Percentiles rank a stretch among this genome's conserved stretches.
Conservation (phyloP, 73 alveolate species). For the Tetrahymena malaccensis region DNA sequence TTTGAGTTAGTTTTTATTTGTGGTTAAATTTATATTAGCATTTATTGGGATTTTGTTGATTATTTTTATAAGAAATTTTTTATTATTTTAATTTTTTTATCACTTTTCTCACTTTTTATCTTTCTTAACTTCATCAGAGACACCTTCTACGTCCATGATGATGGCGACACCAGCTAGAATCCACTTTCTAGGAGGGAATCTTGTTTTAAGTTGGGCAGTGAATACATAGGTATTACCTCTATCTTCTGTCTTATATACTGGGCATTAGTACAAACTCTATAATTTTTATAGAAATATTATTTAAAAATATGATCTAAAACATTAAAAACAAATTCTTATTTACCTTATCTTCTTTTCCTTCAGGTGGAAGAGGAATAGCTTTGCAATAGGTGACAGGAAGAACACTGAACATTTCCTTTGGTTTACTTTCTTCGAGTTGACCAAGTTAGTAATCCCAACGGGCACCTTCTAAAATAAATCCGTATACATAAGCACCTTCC, state of each 20-base stretch:
- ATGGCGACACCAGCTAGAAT: constrained; percentile 97
- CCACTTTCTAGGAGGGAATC: constrained; percentile 96
- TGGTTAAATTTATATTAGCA: neutral
- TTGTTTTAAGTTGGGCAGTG: constrained; percentile 95
- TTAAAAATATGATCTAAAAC: neutral
- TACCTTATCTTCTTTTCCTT: constrained; percentile 64
- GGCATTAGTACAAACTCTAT: constrained; percentile 87
- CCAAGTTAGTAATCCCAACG: constrained; percentile 97
- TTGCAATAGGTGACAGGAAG: constrained; percentile 98
- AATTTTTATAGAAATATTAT: constrained; percentile 50
- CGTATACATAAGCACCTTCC: constrained; percentile 95
- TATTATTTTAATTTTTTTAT: neutral
- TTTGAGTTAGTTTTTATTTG: neutral
- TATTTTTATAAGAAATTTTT: neutral
- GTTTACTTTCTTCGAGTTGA: constrained; percentile 94
- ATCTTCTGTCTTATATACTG: constrained; percentile 93
- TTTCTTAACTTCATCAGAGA: constrained; percentile 58
- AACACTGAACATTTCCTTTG: constrained; percentile 97
- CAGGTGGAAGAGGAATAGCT: constrained; percentile 74
- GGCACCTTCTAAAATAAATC: constrained; percentile 95
- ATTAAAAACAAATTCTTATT: neutral
- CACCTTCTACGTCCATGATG: constrained; percentile 95
- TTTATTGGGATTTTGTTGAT: neutral
- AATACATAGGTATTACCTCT: constrained; percentile 95
- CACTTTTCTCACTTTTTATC: constrained; percentile 14